These are phyloP conservation scores for Aristolochia californica DNA, from an alignment of 164 flowering plant species.

Conservation along the genomic window DNA sequence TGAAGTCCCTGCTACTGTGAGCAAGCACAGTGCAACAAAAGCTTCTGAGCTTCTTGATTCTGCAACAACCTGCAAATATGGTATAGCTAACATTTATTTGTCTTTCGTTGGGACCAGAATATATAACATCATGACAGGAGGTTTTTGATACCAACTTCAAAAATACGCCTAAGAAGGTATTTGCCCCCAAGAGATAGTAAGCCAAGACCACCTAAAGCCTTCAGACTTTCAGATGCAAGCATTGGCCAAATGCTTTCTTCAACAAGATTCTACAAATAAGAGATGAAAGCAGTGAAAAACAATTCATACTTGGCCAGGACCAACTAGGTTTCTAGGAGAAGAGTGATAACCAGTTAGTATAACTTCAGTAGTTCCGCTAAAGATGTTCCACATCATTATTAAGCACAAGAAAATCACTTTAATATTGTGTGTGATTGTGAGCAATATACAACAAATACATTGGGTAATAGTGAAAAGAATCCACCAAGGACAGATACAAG, in stretches of 20 bases:
- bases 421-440: too few relatives aligned
- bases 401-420: too few relatives aligned
- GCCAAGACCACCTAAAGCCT: conserved; percentile 91
- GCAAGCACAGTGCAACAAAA: conserved; percentile 90
- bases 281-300: neutral
- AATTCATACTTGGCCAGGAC: neutral
- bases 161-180: conserved; percentile 71
- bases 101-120: neutral
- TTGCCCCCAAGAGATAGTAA: conserved; percentile 91
- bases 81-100: conserved; percentile 2
- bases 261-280: conserved; percentile 43
- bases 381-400: too few relatives aligned
- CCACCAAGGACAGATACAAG: too few relatives aligned
- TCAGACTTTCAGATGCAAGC: conserved; percentile 83
- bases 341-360: too few relatives aligned
- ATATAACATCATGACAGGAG: neutral
- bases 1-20: conserved; percentile 94
- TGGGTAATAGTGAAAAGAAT: too few relatives aligned
- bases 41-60: conserved; percentile 98
- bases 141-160: conserved; percentile 52
- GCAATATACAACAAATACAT: too few relatives aligned
- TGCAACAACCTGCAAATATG: conserved; percentile 67
- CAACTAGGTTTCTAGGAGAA: too few relatives aligned
- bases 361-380: too few relatives aligned
- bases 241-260: conserved; percentile 85